Percentiles rank a stretch among this genome's conserved stretches.
These are phyloP conservation scores for Nidularia sp. DNA, from an alignment of 768 basidiomycete species.

Conservation along the genomic window DNA sequence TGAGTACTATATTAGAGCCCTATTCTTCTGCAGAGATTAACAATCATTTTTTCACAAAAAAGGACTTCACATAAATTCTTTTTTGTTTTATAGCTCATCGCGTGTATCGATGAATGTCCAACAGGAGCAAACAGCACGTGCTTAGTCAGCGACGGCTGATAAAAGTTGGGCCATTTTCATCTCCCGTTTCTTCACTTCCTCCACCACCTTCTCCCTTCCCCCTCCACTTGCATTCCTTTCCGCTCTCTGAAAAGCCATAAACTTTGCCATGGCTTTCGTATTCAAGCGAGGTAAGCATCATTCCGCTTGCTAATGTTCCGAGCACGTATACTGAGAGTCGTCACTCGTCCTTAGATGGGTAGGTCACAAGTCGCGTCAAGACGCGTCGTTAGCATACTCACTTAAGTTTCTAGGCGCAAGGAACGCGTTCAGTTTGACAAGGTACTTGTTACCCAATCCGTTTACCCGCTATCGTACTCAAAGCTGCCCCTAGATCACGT, in stretches of 20 bases:
- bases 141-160: slow-evolving; percentile 26
- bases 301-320: not conserved
- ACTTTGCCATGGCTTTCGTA: slow-evolving; percentile 26
- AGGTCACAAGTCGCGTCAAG: slow-evolving; percentile 28
- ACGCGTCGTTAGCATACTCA: slow-evolving; percentile 21
- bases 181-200: slow-evolving; percentile 11
- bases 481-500: slow-evolving; percentile 61
- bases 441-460: slow-evolving; percentile 34
- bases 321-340: slow-evolving; percentile 3
- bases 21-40: no score
- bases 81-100: not conserved
- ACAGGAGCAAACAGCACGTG: slow-evolving; percentile 12
- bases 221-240: not conserved
- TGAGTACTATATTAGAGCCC: no score
- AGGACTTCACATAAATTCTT: not conserved
- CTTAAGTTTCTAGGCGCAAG: slow-evolving; percentile 56
- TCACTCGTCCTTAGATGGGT: slow-evolving; percentile 37
- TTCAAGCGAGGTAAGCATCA: slow-evolving; percentile 36
- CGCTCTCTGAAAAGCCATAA: slow-evolving; percentile 2
- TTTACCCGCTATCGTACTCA: slow-evolving; percentile 10
- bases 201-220: slow-evolving; percentile 14
- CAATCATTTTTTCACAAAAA: no score
- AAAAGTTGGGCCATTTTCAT: slow-evolving; percentile 20
- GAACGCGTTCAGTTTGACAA: slow-evolving; percentile 94
- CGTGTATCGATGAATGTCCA: not conserved